Evolutionary conservation across 805 yeast species (phyloP), one percentile per base, ranked within the genome.

Genomic region (Naumovozyma baii): DNA sequence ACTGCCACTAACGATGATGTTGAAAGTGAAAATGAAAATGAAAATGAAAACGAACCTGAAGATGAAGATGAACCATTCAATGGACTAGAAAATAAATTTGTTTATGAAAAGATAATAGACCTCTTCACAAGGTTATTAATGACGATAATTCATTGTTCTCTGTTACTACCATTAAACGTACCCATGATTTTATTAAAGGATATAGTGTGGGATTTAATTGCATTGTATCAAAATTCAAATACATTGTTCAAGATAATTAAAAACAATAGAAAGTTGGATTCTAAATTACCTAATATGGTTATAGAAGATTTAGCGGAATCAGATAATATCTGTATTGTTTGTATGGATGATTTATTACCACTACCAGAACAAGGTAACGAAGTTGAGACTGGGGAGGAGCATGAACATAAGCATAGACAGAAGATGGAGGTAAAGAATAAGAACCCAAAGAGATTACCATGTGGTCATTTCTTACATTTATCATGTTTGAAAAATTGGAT

Each of bases 401-500:
- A 7, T 7, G 12, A 22, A 8, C 28, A 22, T 22, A 8, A 22
- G 7, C 12, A 8, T 7, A 22, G 12, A 8, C 7, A 34, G 31
- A 33, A 32, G 10, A n/a, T n/a, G n/a, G n/a, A n/a, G n/a, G n/a
- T n/a, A n/a, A 42, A 37, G 17, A 38, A 39, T 15, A 44, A 41
- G 31, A 67, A 63, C 36, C 95, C 97, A 3, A 86, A 85, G 59
- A 81, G 73, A 53, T 67, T 92, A 36, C 70, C 67, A 1, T 92
- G 98, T 67, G 83, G 85, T 18, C 98, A 92, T 60, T 80, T 85
- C 36, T 69, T 90, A 41, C 98, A 92, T 58, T 65, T 82, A 62
- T 88, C 92, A 3, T 92, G 98, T 59, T 69, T 92, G 45, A 83
- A 85, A 53, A 80, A 83, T 48, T 92, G 98, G 98, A 68, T 92